These are phyloP conservation scores for Euphorbia lathyris DNA, from an alignment of 345 rosid genomes.

Conservation along the genomic window DNA sequence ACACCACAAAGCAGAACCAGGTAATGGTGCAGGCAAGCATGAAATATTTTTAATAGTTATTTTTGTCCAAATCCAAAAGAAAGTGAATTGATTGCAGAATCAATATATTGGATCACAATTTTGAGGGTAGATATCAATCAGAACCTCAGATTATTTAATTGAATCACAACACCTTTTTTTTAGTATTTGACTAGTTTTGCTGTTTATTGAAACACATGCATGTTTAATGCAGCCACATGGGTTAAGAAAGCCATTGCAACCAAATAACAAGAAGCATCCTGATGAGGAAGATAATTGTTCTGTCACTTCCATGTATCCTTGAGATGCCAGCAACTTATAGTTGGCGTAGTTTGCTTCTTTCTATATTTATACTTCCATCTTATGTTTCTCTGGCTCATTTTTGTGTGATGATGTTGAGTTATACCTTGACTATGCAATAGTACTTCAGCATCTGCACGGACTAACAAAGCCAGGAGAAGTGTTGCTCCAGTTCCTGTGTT, in stretches of 20 bases:
- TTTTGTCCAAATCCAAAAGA: neutral
- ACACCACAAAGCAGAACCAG: conserved; percentile 42
- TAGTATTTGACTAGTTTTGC: neutral
- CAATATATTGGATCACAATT: neutral
- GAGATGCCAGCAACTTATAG: conserved; percentile 2
- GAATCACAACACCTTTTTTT: neutral
- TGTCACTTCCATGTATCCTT: conserved; percentile 30
- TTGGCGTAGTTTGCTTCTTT: neutral
- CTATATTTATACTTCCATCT: neutral
- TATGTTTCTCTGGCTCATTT: neutral
- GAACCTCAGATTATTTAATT: neutral
- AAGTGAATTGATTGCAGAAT: neutral
- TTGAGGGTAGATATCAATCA: neutral
- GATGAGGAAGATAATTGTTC: conserved; percentile 42
- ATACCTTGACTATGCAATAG: conserved; percentile 59
- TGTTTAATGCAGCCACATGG: conserved; percentile 32
- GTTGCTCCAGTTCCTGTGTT: conserved; percentile 80
- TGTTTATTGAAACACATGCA: neutral
- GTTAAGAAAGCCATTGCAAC: conserved; percentile 56
- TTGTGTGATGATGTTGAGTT: conserved; percentile 8
- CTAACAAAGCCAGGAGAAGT: conserved; percentile 45
- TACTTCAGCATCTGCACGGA: conserved; percentile 56
- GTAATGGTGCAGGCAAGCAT: conserved; percentile 22
- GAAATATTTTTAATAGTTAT: neutral
- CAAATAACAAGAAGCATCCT: conserved; percentile 53